Conservation (phyloP, 139 green algal species). For the Auxenochlorella pyrenoidosa region DNA sequence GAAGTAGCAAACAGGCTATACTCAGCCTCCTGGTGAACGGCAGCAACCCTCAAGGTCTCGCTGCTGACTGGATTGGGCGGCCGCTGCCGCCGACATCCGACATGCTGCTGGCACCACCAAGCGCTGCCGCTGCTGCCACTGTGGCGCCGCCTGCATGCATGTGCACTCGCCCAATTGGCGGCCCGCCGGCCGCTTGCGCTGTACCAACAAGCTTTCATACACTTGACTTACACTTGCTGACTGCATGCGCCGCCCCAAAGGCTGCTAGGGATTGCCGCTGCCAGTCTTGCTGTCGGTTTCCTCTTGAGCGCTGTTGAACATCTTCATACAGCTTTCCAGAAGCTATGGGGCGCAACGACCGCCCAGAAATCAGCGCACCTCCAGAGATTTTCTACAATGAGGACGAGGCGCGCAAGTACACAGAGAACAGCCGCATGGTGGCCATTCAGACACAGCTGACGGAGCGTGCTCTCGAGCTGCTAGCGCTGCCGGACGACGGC, state of each 20-base stretch:
- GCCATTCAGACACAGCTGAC: slow-evolving; percentile 86
- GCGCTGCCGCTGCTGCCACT: background rate
- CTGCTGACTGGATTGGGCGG: too few species aligned
- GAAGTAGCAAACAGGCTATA: too few species aligned
- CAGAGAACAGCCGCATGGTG: slow-evolving; percentile 89
- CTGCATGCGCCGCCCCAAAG: background rate
- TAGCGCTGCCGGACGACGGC: slow-evolving; percentile 90
- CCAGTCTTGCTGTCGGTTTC: background rate
- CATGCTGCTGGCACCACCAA: too few species aligned
- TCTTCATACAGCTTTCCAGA: background rate
- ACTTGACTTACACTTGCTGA: background rate
- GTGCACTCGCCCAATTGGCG: background rate
- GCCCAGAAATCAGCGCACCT: slow-evolving; percentile 90
- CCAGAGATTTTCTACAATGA: slow-evolving; percentile 98
- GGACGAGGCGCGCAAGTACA: slow-evolving; percentile 96
- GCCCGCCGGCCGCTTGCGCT: background rate
- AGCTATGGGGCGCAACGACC: slow-evolving; percentile 55
- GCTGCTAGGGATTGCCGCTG: background rate
- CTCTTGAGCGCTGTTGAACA: background rate
- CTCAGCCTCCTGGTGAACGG: too few species aligned
- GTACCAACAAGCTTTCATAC: background rate
- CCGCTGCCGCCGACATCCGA: too few species aligned
- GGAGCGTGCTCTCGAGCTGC: slow-evolving; percentile 92
- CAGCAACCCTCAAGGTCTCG: too few species aligned
- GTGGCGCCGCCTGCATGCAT: background rate